Evolutionary conservation across 2,329 filamentous ascomycete genomes (phyloP).

Genomic region (Knoxdaviesia proteae): DNA sequence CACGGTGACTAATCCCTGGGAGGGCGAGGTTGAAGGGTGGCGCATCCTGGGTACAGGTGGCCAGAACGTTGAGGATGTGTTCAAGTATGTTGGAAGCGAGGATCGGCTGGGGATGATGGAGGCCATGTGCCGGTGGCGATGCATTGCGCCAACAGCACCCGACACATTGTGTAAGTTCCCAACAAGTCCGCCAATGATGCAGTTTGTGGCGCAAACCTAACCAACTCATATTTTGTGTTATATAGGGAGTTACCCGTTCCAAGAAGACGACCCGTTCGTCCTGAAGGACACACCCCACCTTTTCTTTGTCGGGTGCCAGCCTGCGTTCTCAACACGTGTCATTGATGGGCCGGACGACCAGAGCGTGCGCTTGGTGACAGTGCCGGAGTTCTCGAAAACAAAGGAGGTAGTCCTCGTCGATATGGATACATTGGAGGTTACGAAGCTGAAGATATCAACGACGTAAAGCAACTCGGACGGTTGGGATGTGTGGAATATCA

Average conservation of each 20-base stretch:
- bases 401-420: slow-evolving; percentile 70
- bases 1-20: slow-evolving; percentile 79
- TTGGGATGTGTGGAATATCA: too few species aligned
- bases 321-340: slow-evolving; percentile 50
- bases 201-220: neutral
- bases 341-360: slow-evolving; percentile 50
- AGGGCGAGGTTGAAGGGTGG: slow-evolving; percentile 80
- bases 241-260: slow-evolving; percentile 88
- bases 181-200: neutral
- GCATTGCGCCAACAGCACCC: slow-evolving; percentile 78
- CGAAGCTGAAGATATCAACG: slow-evolving; percentile 36
- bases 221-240: neutral
- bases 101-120: slow-evolving; percentile 80
- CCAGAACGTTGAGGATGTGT: slow-evolving; percentile 84
- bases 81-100: slow-evolving; percentile 68
- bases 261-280: slow-evolving; percentile 81
- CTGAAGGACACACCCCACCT: slow-evolving; percentile 71
- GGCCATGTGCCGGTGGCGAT: slow-evolving; percentile 79
- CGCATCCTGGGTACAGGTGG: slow-evolving; percentile 69
- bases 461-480: too few species aligned
- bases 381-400: slow-evolving; percentile 64
- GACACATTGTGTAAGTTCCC: slow-evolving; percentile 67
- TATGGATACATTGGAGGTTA: slow-evolving; percentile 62
- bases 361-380: slow-evolving; percentile 53
- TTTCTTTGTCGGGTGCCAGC: slow-evolving; percentile 76